Conservation (phyloP, 2,329 filamentous ascomycete genomes). For the Trichophyton mentagrophytes region DNA sequence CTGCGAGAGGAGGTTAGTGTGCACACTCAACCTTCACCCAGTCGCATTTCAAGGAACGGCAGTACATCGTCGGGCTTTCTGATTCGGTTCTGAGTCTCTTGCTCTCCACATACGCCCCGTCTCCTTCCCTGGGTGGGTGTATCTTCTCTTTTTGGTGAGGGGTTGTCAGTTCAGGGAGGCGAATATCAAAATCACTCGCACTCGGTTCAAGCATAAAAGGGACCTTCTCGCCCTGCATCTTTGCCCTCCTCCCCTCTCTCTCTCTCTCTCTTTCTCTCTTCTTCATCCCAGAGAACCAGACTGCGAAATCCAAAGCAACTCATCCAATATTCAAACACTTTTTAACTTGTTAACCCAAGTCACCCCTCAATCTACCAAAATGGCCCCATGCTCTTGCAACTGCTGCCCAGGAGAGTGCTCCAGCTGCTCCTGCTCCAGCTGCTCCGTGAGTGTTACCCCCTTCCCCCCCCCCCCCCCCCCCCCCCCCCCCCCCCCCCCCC, state of each 20-base stretch:
- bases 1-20: neutral
- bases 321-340: neutral
- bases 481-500: too few relatives aligned
- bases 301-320: slow-evolving; percentile 3
- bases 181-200: neutral
- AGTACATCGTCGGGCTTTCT: neutral
- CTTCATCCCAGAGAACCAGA: slow-evolving; percentile 2
- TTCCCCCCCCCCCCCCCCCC: too few relatives aligned
- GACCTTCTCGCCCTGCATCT: slow-evolving; percentile 1
- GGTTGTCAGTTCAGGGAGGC: neutral
- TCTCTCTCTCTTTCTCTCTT: too few relatives aligned
- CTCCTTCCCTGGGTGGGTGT: neutral
- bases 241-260: slow-evolving; percentile 4
- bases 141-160: neutral
- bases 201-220: slow-evolving; percentile 7
- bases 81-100: neutral
- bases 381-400: slow-evolving; percentile 32
- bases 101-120: neutral
- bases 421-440: slow-evolving; percentile 28
- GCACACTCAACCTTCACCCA: neutral
- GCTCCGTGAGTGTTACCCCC: slow-evolving; percentile 22
- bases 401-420: slow-evolving; percentile 30
- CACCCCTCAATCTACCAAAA: slow-evolving; percentile 20
- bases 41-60: neutral
- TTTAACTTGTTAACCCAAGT: slow-evolving; percentile 7